Evolutionary conservation across 1,284 basidiomycete species (phyloP).

Genomic region (Laetiporus sulphureus): DNA sequence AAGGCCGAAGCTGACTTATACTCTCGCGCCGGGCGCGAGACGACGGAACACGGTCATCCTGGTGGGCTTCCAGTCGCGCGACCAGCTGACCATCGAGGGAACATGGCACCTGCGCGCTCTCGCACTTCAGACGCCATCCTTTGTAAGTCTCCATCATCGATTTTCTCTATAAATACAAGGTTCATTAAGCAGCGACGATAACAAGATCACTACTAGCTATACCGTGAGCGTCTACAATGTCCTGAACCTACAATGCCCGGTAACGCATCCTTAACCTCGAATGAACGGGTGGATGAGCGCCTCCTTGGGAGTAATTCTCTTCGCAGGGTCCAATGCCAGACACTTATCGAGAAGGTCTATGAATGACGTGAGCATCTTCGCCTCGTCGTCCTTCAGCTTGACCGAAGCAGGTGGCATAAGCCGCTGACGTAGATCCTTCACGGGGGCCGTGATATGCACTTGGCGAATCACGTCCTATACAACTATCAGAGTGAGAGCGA

Average conservation of each 20-base stretch:
- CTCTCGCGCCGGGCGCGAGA: no score
- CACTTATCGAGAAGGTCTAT: constrained; percentile 92
- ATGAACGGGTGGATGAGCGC: constrained; percentile 87
- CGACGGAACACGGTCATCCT: no score
- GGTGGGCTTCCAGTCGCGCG: no score
- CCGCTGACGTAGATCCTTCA: constrained; percentile 74
- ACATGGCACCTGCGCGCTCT: no score
- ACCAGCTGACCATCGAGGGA: background rate
- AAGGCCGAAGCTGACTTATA: no score
- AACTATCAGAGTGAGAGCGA: constrained; percentile 13
- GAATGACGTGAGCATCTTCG: constrained; percentile 77
- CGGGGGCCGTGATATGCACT: constrained; percentile 81
- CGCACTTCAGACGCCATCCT: no score
- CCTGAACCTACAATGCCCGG: constrained; percentile 1
- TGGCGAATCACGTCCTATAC: constrained; percentile 74
- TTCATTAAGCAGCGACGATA: background rate
- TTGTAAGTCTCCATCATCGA: background rate
- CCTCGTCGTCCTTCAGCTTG: constrained; percentile 85
- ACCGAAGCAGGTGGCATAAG: constrained; percentile 75
- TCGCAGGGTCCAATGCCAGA: constrained; percentile 83
- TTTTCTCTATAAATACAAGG: background rate
- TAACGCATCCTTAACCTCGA: constrained; percentile 39
- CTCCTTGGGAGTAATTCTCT: constrained; percentile 83
- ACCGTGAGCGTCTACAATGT: background rate
- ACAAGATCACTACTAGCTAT: background rate